Conservation (phyloP, 345 rosid genomes). For the Nasturtium officinale region DNA sequence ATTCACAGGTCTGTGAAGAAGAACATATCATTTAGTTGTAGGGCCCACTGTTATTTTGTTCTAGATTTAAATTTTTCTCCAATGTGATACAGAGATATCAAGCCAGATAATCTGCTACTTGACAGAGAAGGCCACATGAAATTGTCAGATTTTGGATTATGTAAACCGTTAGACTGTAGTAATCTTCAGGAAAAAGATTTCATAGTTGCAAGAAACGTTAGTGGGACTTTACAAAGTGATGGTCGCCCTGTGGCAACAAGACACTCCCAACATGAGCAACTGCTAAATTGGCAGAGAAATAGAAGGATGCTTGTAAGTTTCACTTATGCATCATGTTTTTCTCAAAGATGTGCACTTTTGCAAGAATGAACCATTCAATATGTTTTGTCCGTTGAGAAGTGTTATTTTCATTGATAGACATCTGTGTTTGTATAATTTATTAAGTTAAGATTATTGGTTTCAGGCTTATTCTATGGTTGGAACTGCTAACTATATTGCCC, state of each 20-base stretch:
- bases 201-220: conserved; percentile 57
- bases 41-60: conserved; percentile 3
- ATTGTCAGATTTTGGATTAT: conserved; percentile 95
- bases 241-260: conserved; percentile 78
- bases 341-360: background rate
- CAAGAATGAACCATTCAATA: background rate
- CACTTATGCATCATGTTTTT: conserved; percentile 15
- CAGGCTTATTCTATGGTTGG: conserved; percentile 99
- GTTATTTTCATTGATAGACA: conserved; percentile 19
- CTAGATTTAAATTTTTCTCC: background rate
- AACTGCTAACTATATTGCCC: conserved; percentile 97
- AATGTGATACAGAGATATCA: conserved; percentile 77
- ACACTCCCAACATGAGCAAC: conserved; percentile 92
- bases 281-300: conserved; percentile 94
- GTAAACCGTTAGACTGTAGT: conserved; percentile 97
- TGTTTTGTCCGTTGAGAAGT: background rate
- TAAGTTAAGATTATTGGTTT: conserved; percentile 31
- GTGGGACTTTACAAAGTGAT: conserved; percentile 77
- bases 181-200: conserved; percentile 93
- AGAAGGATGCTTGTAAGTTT: conserved; percentile 90
- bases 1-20: conserved; percentile 77
- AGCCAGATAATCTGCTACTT: conserved; percentile 95
- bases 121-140: conserved; percentile 96
- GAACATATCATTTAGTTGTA: background rate
- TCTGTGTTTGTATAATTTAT: conserved; percentile 38